These are phyloP conservation scores for Powellomyces hirtus DNA, from an alignment of 192 early-diverging fungal genomes.

Conservation along the genomic window DNA sequence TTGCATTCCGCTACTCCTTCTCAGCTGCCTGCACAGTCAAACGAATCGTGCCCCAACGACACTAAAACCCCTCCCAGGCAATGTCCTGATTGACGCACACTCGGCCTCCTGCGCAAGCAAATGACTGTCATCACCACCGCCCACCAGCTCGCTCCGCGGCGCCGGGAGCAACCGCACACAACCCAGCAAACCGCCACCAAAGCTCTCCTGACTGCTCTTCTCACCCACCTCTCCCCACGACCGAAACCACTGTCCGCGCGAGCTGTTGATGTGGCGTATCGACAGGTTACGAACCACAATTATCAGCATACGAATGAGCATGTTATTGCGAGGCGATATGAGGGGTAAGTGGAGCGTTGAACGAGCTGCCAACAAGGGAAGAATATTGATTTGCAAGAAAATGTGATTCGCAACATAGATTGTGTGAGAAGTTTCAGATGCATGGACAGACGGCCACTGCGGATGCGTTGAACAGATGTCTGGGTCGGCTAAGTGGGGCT, in stretches of 20 bases:
- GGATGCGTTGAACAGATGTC: background rate
- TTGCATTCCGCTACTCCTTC: too few species aligned
- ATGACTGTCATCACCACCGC: too few species aligned
- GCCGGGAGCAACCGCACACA: background rate
- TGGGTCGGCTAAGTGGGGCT: too few species aligned
- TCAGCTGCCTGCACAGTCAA: too few species aligned
- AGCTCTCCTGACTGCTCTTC: background rate
- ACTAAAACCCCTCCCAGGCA: too few species aligned
- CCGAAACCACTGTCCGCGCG: background rate
- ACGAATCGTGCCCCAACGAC: too few species aligned
- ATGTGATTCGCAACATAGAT: background rate
- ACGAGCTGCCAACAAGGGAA: background rate
- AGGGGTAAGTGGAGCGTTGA: background rate
- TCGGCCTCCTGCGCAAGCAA: too few species aligned
- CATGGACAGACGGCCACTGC: conserved; percentile 7
- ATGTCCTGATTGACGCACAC: too few species aligned
- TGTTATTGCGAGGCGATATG: background rate
- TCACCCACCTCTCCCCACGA: background rate
- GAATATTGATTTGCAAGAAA: background rate
- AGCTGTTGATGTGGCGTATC: background rate
- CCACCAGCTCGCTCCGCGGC: too few species aligned
- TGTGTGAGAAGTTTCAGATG: conserved; percentile 23
- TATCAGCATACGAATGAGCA: conserved; percentile 23
- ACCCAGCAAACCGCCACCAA: background rate
- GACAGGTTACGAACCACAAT: conserved; percentile 11